phyloP scores from a whole-genome alignment of 768 basidiomycete genomes.

The Tephrocybe rancida region DNA sequence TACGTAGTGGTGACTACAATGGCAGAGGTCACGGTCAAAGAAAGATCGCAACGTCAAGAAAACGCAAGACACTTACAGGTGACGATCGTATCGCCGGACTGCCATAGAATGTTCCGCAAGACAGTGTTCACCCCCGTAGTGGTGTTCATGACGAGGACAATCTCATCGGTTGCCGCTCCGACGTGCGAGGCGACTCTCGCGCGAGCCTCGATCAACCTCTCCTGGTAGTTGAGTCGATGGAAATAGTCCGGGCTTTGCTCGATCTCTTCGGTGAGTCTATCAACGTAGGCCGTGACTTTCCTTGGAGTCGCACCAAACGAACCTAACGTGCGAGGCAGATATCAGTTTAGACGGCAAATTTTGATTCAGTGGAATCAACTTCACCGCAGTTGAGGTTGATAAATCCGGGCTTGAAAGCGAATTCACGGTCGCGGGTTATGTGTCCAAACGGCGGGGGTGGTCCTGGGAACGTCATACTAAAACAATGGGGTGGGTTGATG shows the following conservation, averaged over 20 bases:
- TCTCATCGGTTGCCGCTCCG: conserved; percentile 44
- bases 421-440: neutral
- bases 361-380: too few species aligned
- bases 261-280: conserved; percentile 16
- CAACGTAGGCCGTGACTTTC: neutral
- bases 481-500: neutral
- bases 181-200: conserved; percentile 48
- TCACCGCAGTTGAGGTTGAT: conserved; percentile 7
- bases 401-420: neutral
- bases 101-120: conserved; percentile 61
- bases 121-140: conserved; percentile 62
- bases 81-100: conserved; percentile 61
- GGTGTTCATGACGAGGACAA: conserved; percentile 56
- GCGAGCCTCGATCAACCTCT: conserved; percentile 36
- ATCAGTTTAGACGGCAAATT: too few species aligned
- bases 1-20: conserved; percentile 35
- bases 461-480: neutral
- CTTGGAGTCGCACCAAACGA: neutral
- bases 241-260: conserved; percentile 56
- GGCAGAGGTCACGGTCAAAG: neutral
- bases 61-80: conserved; percentile 34
- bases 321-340: neutral
- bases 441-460: neutral
- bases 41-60: neutral
- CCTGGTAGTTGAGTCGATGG: conserved; percentile 31